phyloP scores from a whole-genome alignment of 768 basidiomycete species.

The Tulasnella sp. region DNA sequence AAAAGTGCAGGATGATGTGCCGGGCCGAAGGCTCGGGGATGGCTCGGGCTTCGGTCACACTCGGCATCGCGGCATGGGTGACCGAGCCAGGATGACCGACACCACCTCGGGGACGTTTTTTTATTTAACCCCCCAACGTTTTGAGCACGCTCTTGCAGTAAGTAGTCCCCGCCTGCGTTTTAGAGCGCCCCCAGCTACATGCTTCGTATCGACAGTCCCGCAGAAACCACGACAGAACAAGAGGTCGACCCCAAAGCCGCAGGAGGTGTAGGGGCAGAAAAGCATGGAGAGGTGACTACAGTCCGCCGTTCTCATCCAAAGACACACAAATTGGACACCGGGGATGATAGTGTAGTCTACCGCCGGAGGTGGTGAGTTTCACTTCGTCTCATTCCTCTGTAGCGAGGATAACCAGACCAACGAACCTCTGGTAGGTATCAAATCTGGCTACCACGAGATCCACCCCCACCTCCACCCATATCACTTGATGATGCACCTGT shows the following conservation, averaged over 20 bases:
- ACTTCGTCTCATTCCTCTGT: background rate
- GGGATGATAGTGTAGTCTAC: background rate
- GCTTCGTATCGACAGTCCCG: background rate
- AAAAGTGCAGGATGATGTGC: background rate
- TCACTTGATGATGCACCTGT: constrained; percentile 57
- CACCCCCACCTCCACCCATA: constrained; percentile 51
- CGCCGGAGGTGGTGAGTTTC: constrained; percentile 7
- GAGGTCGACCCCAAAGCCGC: background rate
- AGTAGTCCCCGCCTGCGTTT: background rate
- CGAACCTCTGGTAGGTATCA: constrained; percentile 31
- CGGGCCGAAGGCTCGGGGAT: background rate
- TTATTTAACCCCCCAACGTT: background rate
- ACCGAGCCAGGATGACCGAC: background rate
- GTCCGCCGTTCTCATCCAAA: background rate
- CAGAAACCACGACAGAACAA: background rate
- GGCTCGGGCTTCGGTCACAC: background rate
- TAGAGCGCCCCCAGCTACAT: background rate
- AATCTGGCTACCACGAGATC: constrained; percentile 53
- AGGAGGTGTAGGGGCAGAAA: background rate
- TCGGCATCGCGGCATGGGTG: background rate
- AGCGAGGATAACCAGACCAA: background rate
- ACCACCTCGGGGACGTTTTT: background rate
- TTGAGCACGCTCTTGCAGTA: background rate
- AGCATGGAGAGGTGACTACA: background rate
- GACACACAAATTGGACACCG: background rate